These are phyloP conservation scores for Plasmodium relictum DNA, from an alignment of 169 alveolate genomes.

Conservation along the genomic window DNA sequence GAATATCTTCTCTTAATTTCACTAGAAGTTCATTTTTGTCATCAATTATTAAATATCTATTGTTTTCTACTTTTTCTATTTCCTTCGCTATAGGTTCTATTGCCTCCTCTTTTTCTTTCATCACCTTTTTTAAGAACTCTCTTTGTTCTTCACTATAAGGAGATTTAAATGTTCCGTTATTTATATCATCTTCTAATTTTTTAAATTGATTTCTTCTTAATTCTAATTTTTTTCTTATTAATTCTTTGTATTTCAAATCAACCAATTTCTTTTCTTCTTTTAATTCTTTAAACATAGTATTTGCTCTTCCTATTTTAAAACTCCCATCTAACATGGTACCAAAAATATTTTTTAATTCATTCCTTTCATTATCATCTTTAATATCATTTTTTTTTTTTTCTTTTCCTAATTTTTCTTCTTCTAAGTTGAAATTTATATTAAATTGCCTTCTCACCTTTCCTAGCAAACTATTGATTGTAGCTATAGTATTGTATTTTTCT, in stretches of 20 bases:
- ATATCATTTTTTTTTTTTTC: constrained; percentile 1
- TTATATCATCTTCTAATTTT: constrained; percentile 45
- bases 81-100: constrained; percentile 78
- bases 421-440: constrained; percentile 33
- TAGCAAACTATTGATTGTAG: constrained; percentile 66
- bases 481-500: constrained; percentile 63
- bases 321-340: constrained; percentile 73
- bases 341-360: constrained; percentile 37
- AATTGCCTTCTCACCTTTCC: constrained; percentile 68
- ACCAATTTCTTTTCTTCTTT: constrained; percentile 66
- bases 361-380: not conserved
- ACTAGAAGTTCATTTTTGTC: constrained; percentile 81
- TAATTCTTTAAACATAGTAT: constrained; percentile 68
- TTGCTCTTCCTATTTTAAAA: constrained; percentile 75
- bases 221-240: constrained; percentile 36
- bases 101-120: constrained; percentile 79
- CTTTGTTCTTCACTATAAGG: constrained; percentile 83
- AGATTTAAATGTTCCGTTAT: constrained; percentile 81
- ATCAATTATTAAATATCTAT: constrained; percentile 78
- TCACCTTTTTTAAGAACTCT: constrained; percentile 68
- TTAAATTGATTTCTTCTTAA: constrained; percentile 57
- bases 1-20: constrained; percentile 77
- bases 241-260: constrained; percentile 35
- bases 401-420: constrained; percentile 27
- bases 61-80: constrained; percentile 76